Evolutionary conservation across 2,329 filamentous ascomycete species (phyloP).

Genomic region (Ambrosiella beaveri): DNA sequence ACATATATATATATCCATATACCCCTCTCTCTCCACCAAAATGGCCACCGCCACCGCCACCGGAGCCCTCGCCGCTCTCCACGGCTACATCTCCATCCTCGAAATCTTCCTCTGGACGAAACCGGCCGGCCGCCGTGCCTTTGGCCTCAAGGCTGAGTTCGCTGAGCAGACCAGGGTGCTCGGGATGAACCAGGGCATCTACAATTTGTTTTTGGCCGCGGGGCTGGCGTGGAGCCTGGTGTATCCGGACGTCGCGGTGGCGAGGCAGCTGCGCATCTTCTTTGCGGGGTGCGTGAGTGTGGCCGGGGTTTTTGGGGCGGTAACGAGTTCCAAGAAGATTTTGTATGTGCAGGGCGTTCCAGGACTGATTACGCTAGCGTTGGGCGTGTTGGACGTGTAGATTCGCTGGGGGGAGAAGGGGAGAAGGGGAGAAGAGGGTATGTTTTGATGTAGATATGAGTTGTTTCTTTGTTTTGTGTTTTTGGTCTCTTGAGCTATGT

Average conservation of each 20-base stretch:
- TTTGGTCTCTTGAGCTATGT: no score
- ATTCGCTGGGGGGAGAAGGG: background rate
- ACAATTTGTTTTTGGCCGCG: constrained; percentile 35
- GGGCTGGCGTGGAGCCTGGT: constrained; percentile 30
- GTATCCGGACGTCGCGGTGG: constrained; percentile 27
- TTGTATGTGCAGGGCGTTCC: constrained; percentile 27
- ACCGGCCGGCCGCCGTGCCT: constrained; percentile 27
- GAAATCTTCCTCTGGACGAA: constrained; percentile 35
- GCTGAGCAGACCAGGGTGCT: constrained; percentile 27
- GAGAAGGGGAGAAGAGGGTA: no score
- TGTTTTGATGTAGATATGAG: no score
- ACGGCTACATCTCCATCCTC: constrained; percentile 31
- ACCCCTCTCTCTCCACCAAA: background rate
- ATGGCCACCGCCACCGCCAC: constrained; percentile 23
- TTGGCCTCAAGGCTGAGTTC: constrained; percentile 27
- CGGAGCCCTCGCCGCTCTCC: constrained; percentile 24
- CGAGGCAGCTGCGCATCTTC: constrained; percentile 28
- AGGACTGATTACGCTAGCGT: constrained; percentile 17
- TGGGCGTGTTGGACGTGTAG: constrained; percentile 16
- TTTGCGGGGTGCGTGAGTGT: constrained; percentile 29
- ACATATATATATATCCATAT: background rate
- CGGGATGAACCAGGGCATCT: constrained; percentile 34
- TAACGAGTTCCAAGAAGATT: constrained; percentile 25
- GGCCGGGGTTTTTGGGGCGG: constrained; percentile 29
- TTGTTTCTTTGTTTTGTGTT: no score